These are phyloP conservation scores for Blastocystis sp. DNA, from an alignment of 352 stramenopile genomes.

Conservation along the genomic window DNA sequence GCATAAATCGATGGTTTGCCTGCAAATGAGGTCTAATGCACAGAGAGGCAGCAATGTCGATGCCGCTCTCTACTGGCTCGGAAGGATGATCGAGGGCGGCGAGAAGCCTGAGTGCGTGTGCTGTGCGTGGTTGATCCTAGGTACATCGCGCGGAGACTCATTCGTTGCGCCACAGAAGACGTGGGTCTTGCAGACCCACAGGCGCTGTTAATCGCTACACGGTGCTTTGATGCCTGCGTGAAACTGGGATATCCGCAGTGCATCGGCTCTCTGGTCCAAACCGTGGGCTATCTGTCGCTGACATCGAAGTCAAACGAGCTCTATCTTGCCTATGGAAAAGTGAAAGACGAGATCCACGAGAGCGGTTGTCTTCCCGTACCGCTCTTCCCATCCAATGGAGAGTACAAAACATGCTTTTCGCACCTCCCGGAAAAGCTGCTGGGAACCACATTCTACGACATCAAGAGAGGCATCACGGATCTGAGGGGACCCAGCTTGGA, in stretches of 20 bases:
- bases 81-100: constrained; percentile 80
- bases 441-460: neutral
- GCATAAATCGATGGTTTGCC: constrained; percentile 77
- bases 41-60: constrained; percentile 78
- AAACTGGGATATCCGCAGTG: constrained; percentile 71
- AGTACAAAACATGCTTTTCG: neutral
- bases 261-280: constrained; percentile 79
- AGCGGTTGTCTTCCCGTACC: constrained; percentile 77
- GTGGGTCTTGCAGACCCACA: constrained; percentile 78
- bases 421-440: neutral
- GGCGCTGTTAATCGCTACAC: constrained; percentile 72
- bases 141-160: constrained; percentile 77
- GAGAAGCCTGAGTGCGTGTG: constrained; percentile 80
- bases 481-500: constrained; percentile 20
- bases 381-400: constrained; percentile 52
- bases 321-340: constrained; percentile 80
- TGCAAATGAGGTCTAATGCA: neutral
- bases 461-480: constrained; percentile 5
- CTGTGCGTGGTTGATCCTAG: neutral
- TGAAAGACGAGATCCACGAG: constrained; percentile 77
- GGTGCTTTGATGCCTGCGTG: constrained; percentile 35
- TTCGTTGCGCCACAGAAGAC: constrained; percentile 81
- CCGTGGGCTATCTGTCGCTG: constrained; percentile 77
- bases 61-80: constrained; percentile 80
- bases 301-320: constrained; percentile 81